Evolutionary conservation across 2,329 filamentous ascomycete genomes (phyloP).

Genomic region (Stromatinia cepivora): DNA sequence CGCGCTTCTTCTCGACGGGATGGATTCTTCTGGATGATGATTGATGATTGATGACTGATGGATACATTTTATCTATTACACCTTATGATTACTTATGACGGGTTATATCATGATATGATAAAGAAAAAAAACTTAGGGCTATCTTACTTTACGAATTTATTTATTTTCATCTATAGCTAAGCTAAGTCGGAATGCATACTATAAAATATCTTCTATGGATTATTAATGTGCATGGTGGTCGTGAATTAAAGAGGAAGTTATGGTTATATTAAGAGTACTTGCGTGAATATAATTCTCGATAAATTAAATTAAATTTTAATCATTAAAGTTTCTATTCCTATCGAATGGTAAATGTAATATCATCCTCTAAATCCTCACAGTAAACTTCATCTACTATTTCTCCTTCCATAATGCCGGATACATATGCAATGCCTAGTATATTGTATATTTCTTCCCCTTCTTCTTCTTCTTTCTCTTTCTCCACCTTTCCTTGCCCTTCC

Average conservation of each 20-base stretch:
- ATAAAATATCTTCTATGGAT: neutral
- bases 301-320: too few relatives aligned
- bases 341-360: neutral
- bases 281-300: too few relatives aligned
- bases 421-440: neutral
- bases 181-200: neutral
- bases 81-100: neutral
- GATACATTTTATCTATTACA: neutral
- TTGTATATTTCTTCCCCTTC: neutral
- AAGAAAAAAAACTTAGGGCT: conserved; percentile 9
- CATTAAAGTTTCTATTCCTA: neutral
- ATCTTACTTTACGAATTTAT: conserved; percentile 20
- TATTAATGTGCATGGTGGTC: too few relatives aligned
- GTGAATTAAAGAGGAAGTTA: too few relatives aligned
- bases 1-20: neutral
- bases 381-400: conserved; percentile 2
- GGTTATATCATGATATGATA: neutral
- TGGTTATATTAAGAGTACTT: too few relatives aligned
- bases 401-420: neutral
- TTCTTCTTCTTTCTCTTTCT: neutral
- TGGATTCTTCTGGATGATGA: neutral
- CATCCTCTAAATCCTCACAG: neutral
- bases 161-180: neutral
- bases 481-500: neutral
- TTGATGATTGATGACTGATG: neutral